Conservation (phyloP, 768 basidiomycete genomes). For the Hypholoma sublateritium region DNA sequence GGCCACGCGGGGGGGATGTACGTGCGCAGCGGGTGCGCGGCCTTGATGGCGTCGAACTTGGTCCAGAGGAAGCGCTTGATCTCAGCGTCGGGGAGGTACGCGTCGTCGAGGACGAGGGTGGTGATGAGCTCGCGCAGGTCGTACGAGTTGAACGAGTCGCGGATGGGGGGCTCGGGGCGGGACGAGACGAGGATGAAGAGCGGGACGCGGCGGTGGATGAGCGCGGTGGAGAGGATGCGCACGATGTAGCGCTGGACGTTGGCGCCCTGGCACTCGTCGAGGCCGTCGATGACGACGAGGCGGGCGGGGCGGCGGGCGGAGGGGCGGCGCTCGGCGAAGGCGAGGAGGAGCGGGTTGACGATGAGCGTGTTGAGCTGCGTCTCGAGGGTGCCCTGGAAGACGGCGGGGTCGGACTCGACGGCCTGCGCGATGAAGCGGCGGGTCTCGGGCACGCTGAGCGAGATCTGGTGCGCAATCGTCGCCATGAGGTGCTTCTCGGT, state of each 20-base stretch:
- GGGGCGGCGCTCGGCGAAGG: conserved; percentile 12
- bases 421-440: conserved; percentile 23
- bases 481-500: conserved; percentile 29
- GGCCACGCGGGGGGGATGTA: conserved; percentile 26
- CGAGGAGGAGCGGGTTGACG: conserved; percentile 23
- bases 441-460: conserved; percentile 23
- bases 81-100: conserved; percentile 23
- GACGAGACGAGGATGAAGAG: conserved; percentile 28
- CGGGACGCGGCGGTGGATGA: conserved; percentile 22
- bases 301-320: conserved; percentile 19
- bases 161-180: conserved; percentile 27
- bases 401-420: conserved; percentile 25
- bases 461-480: conserved; percentile 25
- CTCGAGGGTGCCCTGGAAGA: conserved; percentile 25
- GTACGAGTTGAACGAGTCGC: conserved; percentile 28
- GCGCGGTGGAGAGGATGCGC: conserved; percentile 25
- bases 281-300: conserved; percentile 26
- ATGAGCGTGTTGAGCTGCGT: conserved; percentile 24
- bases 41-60: conserved; percentile 23
- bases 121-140: conserved; percentile 24
- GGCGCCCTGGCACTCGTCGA: conserved; percentile 26
- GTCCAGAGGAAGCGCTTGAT: conserved; percentile 24
- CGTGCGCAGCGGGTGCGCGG: conserved; percentile 21
- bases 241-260: conserved; percentile 29
- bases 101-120: conserved; percentile 24